Evolutionary conservation across 768 basidiomycete species (phyloP).

Genomic region (Phylloporus arenicola): DNA sequence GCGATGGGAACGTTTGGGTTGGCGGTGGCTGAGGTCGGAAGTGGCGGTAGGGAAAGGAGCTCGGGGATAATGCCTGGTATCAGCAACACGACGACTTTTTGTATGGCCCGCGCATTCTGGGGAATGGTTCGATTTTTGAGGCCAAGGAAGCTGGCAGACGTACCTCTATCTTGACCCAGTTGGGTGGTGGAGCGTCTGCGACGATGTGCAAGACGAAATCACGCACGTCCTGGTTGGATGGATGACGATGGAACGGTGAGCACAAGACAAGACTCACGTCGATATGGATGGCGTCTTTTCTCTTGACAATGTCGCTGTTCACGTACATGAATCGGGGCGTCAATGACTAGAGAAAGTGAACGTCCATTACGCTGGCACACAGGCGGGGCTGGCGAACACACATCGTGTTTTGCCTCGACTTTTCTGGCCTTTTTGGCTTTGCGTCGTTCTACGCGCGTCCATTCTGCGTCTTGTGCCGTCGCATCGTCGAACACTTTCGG

Average conservation of each 20-base stretch:
- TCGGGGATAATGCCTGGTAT: slow-evolving; percentile 83
- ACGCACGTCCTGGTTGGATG: slow-evolving; percentile 64
- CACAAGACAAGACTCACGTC: slow-evolving; percentile 48
- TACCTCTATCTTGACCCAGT: slow-evolving; percentile 85
- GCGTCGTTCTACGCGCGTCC: slow-evolving; percentile 69
- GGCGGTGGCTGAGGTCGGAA: slow-evolving; percentile 61
- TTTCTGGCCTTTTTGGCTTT: slow-evolving; percentile 68
- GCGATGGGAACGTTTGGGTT: slow-evolving; percentile 53
- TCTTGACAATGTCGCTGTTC: slow-evolving; percentile 65
- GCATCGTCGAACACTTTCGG: slow-evolving; percentile 27
- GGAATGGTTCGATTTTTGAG: slow-evolving; percentile 1
- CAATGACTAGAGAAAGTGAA: slow-evolving; percentile 6
- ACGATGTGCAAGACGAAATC: slow-evolving; percentile 80
- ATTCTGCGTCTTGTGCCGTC: slow-evolving; percentile 35
- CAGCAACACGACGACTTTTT: slow-evolving; percentile 74
- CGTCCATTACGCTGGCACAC: neutral
- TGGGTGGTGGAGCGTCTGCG: slow-evolving; percentile 77
- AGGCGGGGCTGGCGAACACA: slow-evolving; percentile 32
- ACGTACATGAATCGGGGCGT: slow-evolving; percentile 77
- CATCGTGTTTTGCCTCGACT: slow-evolving; percentile 51
- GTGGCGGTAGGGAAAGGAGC: slow-evolving; percentile 64
- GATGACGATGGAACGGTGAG: neutral
- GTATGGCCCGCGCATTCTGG: slow-evolving; percentile 68
- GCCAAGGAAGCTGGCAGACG: slow-evolving; percentile 10
- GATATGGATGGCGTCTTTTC: slow-evolving; percentile 73